Percentiles rank a stretch among this genome's conserved stretches.
Evolutionary conservation across 1,284 basidiomycete genomes (phyloP).

Genomic region (Cutaneotrichosporon dermatis): DNA sequence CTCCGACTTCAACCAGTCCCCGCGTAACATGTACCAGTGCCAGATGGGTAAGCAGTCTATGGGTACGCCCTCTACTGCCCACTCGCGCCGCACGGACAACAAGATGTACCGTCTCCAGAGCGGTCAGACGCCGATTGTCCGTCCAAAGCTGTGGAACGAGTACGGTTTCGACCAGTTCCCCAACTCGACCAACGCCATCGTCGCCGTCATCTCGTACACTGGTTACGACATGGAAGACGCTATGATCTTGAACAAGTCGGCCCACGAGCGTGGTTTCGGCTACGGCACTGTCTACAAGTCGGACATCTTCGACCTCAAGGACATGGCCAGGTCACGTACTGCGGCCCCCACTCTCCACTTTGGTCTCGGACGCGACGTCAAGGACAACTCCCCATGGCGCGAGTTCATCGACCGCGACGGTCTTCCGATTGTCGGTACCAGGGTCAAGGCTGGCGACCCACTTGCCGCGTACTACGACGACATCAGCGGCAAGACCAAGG

Average conservation of each 20-base stretch:
- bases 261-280: conserved; percentile 94
- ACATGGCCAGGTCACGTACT: conserved; percentile 64
- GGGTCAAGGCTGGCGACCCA: conserved; percentile 69
- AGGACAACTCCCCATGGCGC: conserved; percentile 56
- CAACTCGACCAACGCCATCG: conserved; percentile 95
- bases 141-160: conserved; percentile 85
- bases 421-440: conserved; percentile 70
- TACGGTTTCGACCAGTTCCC: conserved; percentile 99
- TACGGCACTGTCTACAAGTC: conserved; percentile 98
- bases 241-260: conserved; percentile 99
- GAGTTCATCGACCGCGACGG: conserved; percentile 79
- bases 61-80: conserved; percentile 92
- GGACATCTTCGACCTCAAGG: conserved; percentile 84
- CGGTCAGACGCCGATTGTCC: conserved; percentile 91
- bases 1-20: conserved; percentile 87
- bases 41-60: conserved; percentile 99
- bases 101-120: conserved; percentile 96
- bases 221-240: conserved; percentile 99
- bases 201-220: conserved; percentile 99
- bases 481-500: conserved; percentile 72
- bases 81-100: conserved; percentile 92
- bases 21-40: conserved; percentile 53
- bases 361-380: conserved; percentile 75
- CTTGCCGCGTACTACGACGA: conserved; percentile 84
- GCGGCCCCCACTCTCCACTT: conserved; percentile 68